phyloP scores from a whole-genome alignment of 352 stramenopile species.

The Pythium phragmitis region DNA sequence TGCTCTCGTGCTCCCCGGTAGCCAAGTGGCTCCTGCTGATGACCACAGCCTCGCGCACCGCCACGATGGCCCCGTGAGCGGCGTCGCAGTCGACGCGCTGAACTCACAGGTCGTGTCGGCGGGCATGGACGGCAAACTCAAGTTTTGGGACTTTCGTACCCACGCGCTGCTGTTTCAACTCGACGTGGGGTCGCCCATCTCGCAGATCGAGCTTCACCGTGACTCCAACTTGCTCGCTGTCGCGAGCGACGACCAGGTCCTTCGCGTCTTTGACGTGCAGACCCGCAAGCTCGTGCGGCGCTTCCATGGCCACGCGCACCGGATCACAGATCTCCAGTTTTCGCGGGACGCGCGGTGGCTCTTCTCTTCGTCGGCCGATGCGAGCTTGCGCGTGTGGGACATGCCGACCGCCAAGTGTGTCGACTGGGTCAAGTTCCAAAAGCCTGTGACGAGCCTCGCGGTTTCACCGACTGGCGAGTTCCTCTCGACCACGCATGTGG shows the following conservation, averaged over 20 bases:
- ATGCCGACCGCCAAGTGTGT: conserved; percentile 94
- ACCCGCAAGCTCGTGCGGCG: conserved; percentile 87
- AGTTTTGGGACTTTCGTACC: conserved; percentile 90
- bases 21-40: conserved; percentile 31
- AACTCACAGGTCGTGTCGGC: conserved; percentile 82
- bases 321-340: conserved; percentile 89
- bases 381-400: conserved; percentile 92
- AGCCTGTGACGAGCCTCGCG: conserved; percentile 88
- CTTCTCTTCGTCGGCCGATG: conserved; percentile 83
- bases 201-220: conserved; percentile 80
- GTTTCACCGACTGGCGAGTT: conserved; percentile 95
- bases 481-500: conserved; percentile 93
- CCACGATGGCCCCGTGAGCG: conserved; percentile 82
- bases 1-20: conserved; percentile 59
- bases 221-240: conserved; percentile 88
- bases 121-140: conserved; percentile 85
- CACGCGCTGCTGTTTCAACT: conserved; percentile 67
- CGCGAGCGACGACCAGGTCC: conserved; percentile 86
- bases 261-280: conserved; percentile 85
- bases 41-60: conserved; percentile 36
- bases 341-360: conserved; percentile 89
- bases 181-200: conserved; percentile 74
- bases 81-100: conserved; percentile 85
- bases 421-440: conserved; percentile 94
- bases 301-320: conserved; percentile 81